Evolutionary conservation across 2,329 filamentous ascomycete species (phyloP).

Genomic region (Karstenula rhodostoma): DNA sequence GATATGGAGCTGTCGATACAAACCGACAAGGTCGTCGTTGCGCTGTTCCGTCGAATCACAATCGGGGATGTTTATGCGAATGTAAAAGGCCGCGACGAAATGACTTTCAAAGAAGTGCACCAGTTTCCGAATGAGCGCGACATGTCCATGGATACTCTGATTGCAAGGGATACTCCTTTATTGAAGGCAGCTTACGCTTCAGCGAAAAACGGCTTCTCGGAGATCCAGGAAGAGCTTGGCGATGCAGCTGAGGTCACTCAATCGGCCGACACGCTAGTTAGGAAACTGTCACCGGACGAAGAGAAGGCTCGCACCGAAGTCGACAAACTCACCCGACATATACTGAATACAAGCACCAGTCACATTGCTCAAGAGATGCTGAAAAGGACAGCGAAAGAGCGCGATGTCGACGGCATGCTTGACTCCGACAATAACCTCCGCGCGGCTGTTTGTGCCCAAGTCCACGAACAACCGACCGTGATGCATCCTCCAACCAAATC

Average conservation of each 20-base stretch:
- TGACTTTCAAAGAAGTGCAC: slow-evolving; percentile 56
- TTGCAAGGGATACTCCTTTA: slow-evolving; percentile 56
- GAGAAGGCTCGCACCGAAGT: slow-evolving; percentile 55
- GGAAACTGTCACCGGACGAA: slow-evolving; percentile 56
- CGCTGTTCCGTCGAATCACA: slow-evolving; percentile 59
- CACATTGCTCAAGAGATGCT: slow-evolving; percentile 38
- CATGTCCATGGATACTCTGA: slow-evolving; percentile 52
- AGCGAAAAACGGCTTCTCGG: slow-evolving; percentile 18
- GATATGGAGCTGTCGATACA: slow-evolving; percentile 63
- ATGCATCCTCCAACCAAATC: slow-evolving; percentile 60
- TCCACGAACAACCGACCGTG: slow-evolving; percentile 59
- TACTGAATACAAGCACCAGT: slow-evolving; percentile 40
- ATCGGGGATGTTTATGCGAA: slow-evolving; percentile 64
- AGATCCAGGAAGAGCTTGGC: slow-evolving; percentile 35
- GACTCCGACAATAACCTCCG: slow-evolving; percentile 55
- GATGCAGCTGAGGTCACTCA: slow-evolving; percentile 28
- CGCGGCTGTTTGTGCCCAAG: slow-evolving; percentile 59
- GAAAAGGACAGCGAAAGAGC: slow-evolving; percentile 34
- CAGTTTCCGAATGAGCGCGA: slow-evolving; percentile 36
- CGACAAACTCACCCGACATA: slow-evolving; percentile 48
- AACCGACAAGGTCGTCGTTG: slow-evolving; percentile 58
- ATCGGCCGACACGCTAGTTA: slow-evolving; percentile 51
- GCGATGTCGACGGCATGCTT: slow-evolving; percentile 40
- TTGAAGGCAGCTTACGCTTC: slow-evolving; percentile 52
- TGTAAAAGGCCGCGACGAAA: slow-evolving; percentile 62